Conservation (phyloP, 805 yeast genomes). For the Monosporozyma aerobia region DNA sequence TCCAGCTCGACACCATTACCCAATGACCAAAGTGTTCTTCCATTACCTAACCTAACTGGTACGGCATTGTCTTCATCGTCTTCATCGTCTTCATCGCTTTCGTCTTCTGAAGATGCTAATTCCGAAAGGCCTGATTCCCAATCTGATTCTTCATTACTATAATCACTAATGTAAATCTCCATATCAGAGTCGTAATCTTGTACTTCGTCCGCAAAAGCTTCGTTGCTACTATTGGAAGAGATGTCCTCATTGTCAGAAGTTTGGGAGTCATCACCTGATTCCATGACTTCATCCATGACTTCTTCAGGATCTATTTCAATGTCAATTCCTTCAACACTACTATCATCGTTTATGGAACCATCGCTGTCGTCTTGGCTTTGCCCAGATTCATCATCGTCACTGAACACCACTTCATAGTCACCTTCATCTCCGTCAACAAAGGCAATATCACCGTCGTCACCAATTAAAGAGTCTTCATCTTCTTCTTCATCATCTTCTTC, state of each 20-base stretch:
- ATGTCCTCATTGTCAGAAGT: slow-evolving; percentile 20
- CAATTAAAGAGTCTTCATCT: slow-evolving; percentile 40
- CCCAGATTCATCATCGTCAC: slow-evolving; percentile 25
- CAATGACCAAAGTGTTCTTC: slow-evolving; percentile 17
- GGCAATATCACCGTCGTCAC: slow-evolving; percentile 34
- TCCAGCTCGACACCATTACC: slow-evolving; percentile 23
- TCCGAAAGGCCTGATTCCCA: slow-evolving; percentile 32
- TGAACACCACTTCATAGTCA: slow-evolving; percentile 28
- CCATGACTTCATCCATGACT: slow-evolving; percentile 15
- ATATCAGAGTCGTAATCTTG: slow-evolving; percentile 27
- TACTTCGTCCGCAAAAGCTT: slow-evolving; percentile 21
- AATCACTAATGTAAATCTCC: slow-evolving; percentile 28
- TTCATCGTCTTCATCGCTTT: slow-evolving; percentile 26
- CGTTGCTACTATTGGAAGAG: slow-evolving; percentile 16
- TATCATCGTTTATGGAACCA: neutral
- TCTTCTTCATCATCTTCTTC: slow-evolving; percentile 55
- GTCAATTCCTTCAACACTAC: slow-evolving; percentile 4
- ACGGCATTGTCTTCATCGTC: slow-evolving; percentile 16
- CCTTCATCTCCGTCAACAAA: slow-evolving; percentile 32
- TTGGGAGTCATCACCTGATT: slow-evolving; percentile 14
- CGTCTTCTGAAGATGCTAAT: slow-evolving; percentile 24
- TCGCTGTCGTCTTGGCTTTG: slow-evolving; percentile 13
- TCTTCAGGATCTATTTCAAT: slow-evolving; percentile 26
- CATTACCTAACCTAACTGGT: slow-evolving; percentile 4
- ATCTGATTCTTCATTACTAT: slow-evolving; percentile 29